A percentile compares a stretch with the other conserved stretches of the same genome.
Conservation (phyloP, 2,329 filamentous ascomycete genomes). For the Neodidymelliopsis sp. region DNA sequence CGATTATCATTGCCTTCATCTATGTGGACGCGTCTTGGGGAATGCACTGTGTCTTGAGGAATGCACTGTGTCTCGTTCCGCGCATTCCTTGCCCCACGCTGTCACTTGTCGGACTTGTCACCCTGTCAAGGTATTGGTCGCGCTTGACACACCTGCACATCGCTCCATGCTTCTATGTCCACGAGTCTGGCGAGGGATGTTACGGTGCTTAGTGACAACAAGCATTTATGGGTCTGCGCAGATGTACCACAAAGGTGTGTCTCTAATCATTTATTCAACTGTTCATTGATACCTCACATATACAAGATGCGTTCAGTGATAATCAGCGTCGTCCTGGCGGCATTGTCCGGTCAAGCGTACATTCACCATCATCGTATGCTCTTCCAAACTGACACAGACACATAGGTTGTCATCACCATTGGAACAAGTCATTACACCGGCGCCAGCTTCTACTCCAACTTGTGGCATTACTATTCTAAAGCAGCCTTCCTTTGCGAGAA, state of each 20-base stretch:
- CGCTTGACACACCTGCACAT: neutral
- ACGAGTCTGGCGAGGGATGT: neutral
- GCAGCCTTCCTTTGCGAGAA: slow-evolving; percentile 22
- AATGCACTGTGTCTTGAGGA: slow-evolving; percentile 12
- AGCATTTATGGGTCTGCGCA: slow-evolving; percentile 3
- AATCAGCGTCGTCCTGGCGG: neutral
- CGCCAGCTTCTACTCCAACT: slow-evolving; percentile 3
- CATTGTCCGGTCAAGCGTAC: slow-evolving; percentile 1
- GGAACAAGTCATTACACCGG: neutral
- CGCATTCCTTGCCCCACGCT: slow-evolving; percentile 1
- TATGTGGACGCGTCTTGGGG: slow-evolving; percentile 1
- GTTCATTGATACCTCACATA: neutral
- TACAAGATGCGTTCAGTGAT: slow-evolving; percentile 1
- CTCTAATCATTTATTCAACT: neutral
- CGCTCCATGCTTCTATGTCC: neutral
- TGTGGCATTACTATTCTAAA: slow-evolving; percentile 29
- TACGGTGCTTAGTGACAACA: slow-evolving; percentile 1
- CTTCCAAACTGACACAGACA: neutral
- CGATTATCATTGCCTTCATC: neutral
- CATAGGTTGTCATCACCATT: slow-evolving; percentile 1
- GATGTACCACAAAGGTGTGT: neutral
- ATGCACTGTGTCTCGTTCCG: slow-evolving; percentile 10
- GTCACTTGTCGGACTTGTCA: neutral
- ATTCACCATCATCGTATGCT: neutral
- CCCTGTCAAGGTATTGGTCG: neutral